These are phyloP conservation scores for Saturnispora diversa DNA, from an alignment of 805 yeast genomes.

Conservation along the genomic window DNA sequence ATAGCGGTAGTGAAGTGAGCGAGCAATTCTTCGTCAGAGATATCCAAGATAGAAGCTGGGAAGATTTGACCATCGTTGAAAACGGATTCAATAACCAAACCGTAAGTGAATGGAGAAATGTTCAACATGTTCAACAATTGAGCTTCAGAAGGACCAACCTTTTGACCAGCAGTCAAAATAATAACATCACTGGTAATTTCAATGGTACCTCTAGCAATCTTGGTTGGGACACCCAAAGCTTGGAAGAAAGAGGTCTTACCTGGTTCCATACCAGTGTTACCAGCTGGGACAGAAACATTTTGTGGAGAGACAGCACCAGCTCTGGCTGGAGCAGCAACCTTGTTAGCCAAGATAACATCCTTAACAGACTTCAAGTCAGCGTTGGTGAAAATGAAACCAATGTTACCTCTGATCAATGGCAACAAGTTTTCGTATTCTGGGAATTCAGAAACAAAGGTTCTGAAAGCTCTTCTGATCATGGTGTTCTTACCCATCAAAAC, in stretches of 20 bases:
- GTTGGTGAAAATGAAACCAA: constrained; percentile 99
- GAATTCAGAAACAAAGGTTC: constrained; percentile 87
- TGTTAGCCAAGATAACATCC: constrained; percentile 81
- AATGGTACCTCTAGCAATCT: constrained; percentile 99
- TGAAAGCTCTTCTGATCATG: constrained; percentile 99
- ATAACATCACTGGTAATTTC: constrained; percentile 96
- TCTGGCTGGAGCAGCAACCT: constrained; percentile 99
- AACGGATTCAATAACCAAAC: constrained; percentile 94
- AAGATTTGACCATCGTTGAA: constrained; percentile 98
- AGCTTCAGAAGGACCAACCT: constrained; percentile 99
- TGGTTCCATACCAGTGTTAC: constrained; percentile 99
- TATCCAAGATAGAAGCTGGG: constrained; percentile 95
- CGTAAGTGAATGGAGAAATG: constrained; percentile 99
- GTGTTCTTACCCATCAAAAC: constrained; percentile 99
- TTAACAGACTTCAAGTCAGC: constrained; percentile 85
- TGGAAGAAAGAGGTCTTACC: constrained; percentile 99
- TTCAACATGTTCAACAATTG: constrained; percentile 96
- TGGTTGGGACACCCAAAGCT: constrained; percentile 99
- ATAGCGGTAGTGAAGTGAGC: constrained; percentile 88
- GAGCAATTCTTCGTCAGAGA: constrained; percentile 94
- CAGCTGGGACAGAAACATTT: constrained; percentile 97
- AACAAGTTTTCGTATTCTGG: constrained; percentile 94
- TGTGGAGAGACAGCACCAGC: constrained; percentile 99
- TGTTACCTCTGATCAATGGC: constrained; percentile 95
- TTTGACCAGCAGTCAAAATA: constrained; percentile 78